These are phyloP conservation scores for Termitomyces sp. DNA, from an alignment of 768 basidiomycete genomes.

Conservation along the genomic window DNA sequence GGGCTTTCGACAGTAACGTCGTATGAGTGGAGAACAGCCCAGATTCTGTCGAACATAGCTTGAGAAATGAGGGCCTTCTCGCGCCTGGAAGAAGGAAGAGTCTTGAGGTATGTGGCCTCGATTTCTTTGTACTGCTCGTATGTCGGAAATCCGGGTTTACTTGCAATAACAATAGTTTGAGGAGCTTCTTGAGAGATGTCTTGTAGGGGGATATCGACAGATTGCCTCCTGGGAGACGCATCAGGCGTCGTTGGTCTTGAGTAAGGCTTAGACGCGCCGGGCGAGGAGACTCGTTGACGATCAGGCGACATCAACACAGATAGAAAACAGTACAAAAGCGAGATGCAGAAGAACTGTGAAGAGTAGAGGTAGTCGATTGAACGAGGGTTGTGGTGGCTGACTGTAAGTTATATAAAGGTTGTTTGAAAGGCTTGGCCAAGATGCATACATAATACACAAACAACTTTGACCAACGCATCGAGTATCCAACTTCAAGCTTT, in stretches of 20 bases:
- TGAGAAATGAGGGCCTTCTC: conserved; percentile 76
- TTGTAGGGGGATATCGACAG: conserved; percentile 9
- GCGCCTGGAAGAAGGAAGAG: conserved; percentile 51
- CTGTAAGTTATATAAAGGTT: neutral
- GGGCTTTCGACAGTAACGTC: conserved; percentile 48
- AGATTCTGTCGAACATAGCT: conserved; percentile 68
- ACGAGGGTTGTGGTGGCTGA: neutral
- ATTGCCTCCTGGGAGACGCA: conserved; percentile 9
- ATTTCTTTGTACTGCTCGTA: conserved; percentile 59
- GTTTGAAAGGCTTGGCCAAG: neutral
- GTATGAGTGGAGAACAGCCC: conserved; percentile 61
- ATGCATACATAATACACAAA: neutral
- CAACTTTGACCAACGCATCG: neutral
- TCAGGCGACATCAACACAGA: conserved; percentile 30
- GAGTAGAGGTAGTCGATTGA: neutral
- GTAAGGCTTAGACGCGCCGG: conserved; percentile 35
- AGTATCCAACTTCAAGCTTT: no score
- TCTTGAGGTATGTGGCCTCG: conserved; percentile 55
- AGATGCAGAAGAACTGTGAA: neutral
- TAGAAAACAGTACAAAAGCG: conserved; percentile 8
- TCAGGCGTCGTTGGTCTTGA: conserved; percentile 23
- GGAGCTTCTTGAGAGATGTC: conserved; percentile 8
- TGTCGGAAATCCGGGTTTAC: conserved; percentile 55
- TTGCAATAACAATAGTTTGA: conserved; percentile 10
- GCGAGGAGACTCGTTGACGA: conserved; percentile 25